These are phyloP conservation scores for Cytospora chrysosperma DNA, from an alignment of 2,329 filamentous ascomycete genomes.

Conservation along the genomic window DNA sequence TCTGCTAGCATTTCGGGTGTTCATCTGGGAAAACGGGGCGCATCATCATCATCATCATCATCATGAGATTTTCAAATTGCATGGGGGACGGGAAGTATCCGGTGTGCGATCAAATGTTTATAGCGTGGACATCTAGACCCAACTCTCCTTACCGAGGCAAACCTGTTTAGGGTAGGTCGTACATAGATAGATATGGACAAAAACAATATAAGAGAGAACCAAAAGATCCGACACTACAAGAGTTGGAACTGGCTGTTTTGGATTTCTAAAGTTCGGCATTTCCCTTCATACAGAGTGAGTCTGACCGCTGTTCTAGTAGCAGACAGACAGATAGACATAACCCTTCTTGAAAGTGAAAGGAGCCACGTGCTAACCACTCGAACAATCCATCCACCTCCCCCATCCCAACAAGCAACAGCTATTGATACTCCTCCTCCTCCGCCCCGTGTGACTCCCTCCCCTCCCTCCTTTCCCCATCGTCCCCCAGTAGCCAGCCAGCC, in stretches of 20 bases:
- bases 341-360: not conserved
- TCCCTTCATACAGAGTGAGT: not conserved
- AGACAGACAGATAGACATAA: too few relatives aligned
- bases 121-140: not conserved
- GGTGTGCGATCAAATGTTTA: not conserved
- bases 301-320: not conserved
- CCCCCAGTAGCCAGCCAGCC: not conserved
- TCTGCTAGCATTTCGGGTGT: not conserved
- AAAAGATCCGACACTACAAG: not conserved
- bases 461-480: not conserved
- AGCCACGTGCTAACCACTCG: conserved; percentile 4
- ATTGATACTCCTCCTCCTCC: not conserved
- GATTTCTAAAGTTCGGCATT: not conserved
- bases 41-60: too few relatives aligned
- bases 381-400: not conserved
- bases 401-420: conserved; percentile 3
- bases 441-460: not conserved
- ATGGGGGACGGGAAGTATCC: not conserved
- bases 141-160: not conserved
- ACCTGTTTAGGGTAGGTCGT: not conserved
- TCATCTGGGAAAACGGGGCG: not conserved
- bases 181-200: too few relatives aligned
- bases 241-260: not conserved
- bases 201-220: not conserved
- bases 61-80: not conserved